Conservation (phyloP, 2,329 filamentous ascomycete species). For the Gaeumannomyces tritici region DNA sequence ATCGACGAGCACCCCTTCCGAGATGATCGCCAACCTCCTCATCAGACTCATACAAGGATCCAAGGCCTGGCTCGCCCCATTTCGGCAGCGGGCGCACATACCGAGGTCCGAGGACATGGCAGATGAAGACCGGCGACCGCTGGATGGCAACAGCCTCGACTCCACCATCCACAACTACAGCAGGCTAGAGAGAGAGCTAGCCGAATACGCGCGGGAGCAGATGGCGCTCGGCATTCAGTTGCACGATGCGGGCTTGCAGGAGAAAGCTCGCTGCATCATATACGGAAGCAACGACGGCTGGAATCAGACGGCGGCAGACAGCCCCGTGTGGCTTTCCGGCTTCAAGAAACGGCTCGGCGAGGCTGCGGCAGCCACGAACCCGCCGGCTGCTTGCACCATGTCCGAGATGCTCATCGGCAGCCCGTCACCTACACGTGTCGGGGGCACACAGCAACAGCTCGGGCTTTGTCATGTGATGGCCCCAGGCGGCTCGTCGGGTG, state of each 20-base stretch:
- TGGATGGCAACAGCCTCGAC: slow-evolving; percentile 45
- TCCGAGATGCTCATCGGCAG: background rate
- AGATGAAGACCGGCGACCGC: slow-evolving; percentile 36
- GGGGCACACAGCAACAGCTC: background rate
- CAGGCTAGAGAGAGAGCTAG: slow-evolving; percentile 45
- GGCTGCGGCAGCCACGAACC: background rate
- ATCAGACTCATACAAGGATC: slow-evolving; percentile 40
- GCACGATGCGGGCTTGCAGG: slow-evolving; percentile 44
- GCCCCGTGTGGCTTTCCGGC: background rate
- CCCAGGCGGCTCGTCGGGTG: background rate
- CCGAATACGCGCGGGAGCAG: slow-evolving; percentile 38
- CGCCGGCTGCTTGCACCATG: background rate
- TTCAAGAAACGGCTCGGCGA: background rate
- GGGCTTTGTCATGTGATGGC: background rate
- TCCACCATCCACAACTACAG: slow-evolving; percentile 50
- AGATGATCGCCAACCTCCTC: slow-evolving; percentile 45
- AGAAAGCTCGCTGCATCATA: slow-evolving; percentile 49
- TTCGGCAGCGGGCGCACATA: slow-evolving; percentile 46
- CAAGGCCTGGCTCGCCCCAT: slow-evolving; percentile 44
- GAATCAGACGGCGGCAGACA: slow-evolving; percentile 38
- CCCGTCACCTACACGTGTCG: background rate
- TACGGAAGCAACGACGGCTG: slow-evolving; percentile 53
- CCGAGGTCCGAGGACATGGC: slow-evolving; percentile 47
- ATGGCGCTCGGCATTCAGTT: slow-evolving; percentile 35
- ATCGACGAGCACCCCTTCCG: slow-evolving; percentile 36